Percentiles rank a stretch among this genome's conserved stretches.
These are phyloP conservation scores for Globisporangium mamillatum DNA, from an alignment of 352 stramenopile species.

Conservation along the genomic window DNA sequence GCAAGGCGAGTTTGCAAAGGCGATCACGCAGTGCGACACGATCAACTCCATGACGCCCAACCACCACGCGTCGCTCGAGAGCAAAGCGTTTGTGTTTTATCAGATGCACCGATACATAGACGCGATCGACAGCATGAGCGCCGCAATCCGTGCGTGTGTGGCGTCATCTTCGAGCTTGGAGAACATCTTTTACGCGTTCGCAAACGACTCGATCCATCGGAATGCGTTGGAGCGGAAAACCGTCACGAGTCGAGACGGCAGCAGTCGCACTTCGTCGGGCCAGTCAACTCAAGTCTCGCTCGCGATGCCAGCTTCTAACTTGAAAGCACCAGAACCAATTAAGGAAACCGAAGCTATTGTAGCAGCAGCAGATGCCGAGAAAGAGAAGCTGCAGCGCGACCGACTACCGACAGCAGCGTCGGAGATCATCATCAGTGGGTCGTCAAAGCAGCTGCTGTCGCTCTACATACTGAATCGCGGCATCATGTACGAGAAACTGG, in stretches of 20 bases:
- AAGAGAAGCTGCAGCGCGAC: background rate
- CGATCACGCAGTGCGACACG: constrained; percentile 52
- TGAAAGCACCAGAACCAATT: background rate
- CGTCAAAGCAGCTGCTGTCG: constrained; percentile 59
- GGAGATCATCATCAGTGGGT: constrained; percentile 37
- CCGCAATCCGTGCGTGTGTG: constrained; percentile 53
- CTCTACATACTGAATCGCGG: constrained; percentile 75
- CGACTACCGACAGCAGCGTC: background rate
- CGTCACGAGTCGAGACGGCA: constrained; percentile 22
- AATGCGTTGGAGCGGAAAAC: constrained; percentile 61
- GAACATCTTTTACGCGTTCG: constrained; percentile 70
- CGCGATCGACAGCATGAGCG: constrained; percentile 57
- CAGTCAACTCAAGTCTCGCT: constrained; percentile 5
- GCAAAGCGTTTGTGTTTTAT: constrained; percentile 59
- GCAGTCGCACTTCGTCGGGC: background rate
- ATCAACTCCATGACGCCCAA: constrained; percentile 40
- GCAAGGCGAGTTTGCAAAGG: constrained; percentile 32
- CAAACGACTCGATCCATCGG: constrained; percentile 41
- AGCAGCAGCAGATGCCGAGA: background rate
- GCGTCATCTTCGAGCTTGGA: constrained; percentile 50
- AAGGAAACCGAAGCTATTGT: background rate
- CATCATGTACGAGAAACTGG: constrained; percentile 57
- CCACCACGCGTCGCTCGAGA: constrained; percentile 52
- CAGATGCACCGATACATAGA: constrained; percentile 39
- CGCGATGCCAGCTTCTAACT: constrained; percentile 1